Base-by-base conservation (phyloP, 306 rosid genomes). In the Prunus davidiana region DNA sequence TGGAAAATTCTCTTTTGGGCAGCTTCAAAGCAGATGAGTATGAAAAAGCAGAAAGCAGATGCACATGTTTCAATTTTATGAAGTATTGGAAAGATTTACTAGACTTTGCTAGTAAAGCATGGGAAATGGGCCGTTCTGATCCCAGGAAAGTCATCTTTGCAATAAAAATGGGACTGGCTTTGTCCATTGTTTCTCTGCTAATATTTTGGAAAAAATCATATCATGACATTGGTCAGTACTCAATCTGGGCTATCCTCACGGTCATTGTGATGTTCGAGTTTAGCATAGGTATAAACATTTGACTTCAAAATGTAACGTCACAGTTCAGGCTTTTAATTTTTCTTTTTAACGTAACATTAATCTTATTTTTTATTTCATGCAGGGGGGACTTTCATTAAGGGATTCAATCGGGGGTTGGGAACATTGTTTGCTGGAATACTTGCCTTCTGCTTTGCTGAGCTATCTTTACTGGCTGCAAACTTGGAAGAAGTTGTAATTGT, bases 371-470 rank as follows among this genome's bases (percentile, higher is more conserved):
- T 7, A 14, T 66, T 52, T 66, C 45, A 5, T 62, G 79, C 80
- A 90, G 96, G 96, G 52, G 91, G 91, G 41, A 88, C 96, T 27
- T 87, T 90, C 73, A 87, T 71, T 73, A 90, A 88, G 82, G 96
- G 96, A 12, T 85, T 87, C 64, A 90, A 90, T 77, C 93, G 96
- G 13, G 96, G 86, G 32, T 38, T 90, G 70, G 96, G 93, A 75
- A 90, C 96, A 51, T 24, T 90, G 24, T 76, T 87, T 43, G 93
- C 96, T 56, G 96, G 87, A 78, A 83, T 83, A 20, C 81, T 90
- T 43, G 96, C 96, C 24, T 64, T 86, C 63, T 76, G 87, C 65
- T 86, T 88, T 46, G 79, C 96, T 19, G 76, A 74, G 34, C 41
- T 86, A 20, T 78, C 89, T 3, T 25, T 80, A 38, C 67, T 58